A percentile compares a stretch with the other conserved stretches of the same genome.
These are phyloP conservation scores for Byssoonygena ceratinophila DNA, from an alignment of 2,329 filamentous ascomycete species.

Conservation along the genomic window DNA sequence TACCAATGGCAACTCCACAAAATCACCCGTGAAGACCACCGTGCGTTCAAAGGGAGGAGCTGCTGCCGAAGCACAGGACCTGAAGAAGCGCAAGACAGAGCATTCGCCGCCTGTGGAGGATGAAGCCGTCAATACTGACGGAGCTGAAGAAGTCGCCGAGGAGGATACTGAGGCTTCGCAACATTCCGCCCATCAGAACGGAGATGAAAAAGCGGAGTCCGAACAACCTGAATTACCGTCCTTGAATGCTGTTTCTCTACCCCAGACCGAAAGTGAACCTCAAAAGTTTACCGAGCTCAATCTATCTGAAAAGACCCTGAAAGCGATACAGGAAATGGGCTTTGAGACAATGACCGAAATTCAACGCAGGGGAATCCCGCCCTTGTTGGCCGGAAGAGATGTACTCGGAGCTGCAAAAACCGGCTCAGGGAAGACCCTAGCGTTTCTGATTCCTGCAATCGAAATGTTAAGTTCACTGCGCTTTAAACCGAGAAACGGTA, in stretches of 20 bases:
- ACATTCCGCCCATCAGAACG: slow-evolving; percentile 27
- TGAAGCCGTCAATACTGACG: slow-evolving; percentile 13
- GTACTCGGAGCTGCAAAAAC: slow-evolving; percentile 94
- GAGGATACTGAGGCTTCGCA: neutral
- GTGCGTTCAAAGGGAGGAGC: neutral
- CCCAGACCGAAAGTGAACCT: slow-evolving; percentile 51
- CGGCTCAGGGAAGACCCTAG: slow-evolving; percentile 87
- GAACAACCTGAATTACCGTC: slow-evolving; percentile 43
- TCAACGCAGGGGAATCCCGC: slow-evolving; percentile 76
- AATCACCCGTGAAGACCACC: neutral
- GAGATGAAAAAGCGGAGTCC: slow-evolving; percentile 25
- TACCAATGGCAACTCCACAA: neutral
- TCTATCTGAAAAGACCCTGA: slow-evolving; percentile 77
- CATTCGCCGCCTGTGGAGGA: slow-evolving; percentile 19
- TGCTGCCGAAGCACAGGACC: slow-evolving; percentile 7
- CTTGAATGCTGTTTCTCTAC: slow-evolving; percentile 43
- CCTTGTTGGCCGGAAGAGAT: slow-evolving; percentile 77
- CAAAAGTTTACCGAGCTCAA: slow-evolving; percentile 70
- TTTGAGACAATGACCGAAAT: slow-evolving; percentile 96
- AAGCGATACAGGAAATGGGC: slow-evolving; percentile 81
- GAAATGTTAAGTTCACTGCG: slow-evolving; percentile 83
- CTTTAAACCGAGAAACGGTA: slow-evolving; percentile 86
- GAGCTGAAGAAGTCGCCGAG: slow-evolving; percentile 12
- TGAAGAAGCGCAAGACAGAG: slow-evolving; percentile 33
- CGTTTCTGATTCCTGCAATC: slow-evolving; percentile 86